Conservation (phyloP, 768 basidiomycete genomes). For the Agaricus blazei region DNA sequence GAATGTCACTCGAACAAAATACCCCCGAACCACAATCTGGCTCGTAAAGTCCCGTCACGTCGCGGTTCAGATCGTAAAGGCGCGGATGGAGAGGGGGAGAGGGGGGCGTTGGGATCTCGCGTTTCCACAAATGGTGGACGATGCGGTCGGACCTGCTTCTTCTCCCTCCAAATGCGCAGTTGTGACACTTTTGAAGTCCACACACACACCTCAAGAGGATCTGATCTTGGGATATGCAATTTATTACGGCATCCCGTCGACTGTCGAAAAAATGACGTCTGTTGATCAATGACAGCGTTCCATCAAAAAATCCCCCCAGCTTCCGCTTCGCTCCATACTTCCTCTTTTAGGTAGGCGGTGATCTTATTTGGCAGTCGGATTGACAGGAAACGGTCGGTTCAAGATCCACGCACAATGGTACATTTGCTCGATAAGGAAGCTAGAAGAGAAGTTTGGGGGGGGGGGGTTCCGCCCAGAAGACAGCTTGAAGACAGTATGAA, state of each 20-base stretch:
- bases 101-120: neutral
- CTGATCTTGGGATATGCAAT: constrained; percentile 3
- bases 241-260: constrained; percentile 9
- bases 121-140: neutral
- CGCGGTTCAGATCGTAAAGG: neutral
- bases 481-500: constrained; percentile 1
- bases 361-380: neutral
- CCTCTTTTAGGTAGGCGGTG: neutral
- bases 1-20: neutral
- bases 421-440: neutral
- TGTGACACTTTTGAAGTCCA: neutral
- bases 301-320: constrained; percentile 1
- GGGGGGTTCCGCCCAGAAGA: neutral
- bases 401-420: constrained; percentile 2
- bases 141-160: constrained; percentile 3
- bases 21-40: neutral
- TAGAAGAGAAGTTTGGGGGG: neutral
- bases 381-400: neutral
- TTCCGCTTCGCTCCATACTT: neutral
- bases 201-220: neutral
- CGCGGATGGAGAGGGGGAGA: too few relatives aligned
- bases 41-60: constrained; percentile 1
- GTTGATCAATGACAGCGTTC: neutral
- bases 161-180: neutral
- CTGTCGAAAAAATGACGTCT: neutral